phyloP scores from a whole-genome alignment of 1,284 basidiomycete species.

The Abortiporus biennis region DNA sequence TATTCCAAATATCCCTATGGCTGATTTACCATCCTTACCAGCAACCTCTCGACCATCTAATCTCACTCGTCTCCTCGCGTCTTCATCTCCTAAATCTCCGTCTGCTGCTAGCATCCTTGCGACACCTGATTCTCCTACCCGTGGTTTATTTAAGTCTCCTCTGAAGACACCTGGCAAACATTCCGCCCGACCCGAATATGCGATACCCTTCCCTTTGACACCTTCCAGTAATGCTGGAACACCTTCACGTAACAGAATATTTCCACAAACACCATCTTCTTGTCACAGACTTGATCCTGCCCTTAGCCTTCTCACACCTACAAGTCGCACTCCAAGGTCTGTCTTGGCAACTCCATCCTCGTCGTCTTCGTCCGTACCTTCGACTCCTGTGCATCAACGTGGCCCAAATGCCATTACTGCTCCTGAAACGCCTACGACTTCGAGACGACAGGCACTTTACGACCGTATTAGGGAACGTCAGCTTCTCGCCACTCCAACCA shows the following conservation, averaged over 20 bases:
- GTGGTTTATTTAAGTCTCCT: slow-evolving; percentile 20
- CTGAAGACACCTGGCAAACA: slow-evolving; percentile 42
- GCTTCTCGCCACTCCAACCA: slow-evolving; percentile 58
- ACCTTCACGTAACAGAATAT: slow-evolving; percentile 36
- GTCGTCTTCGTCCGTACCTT: slow-evolving; percentile 40
- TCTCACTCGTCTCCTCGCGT: slow-evolving; percentile 62
- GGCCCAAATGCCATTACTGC: slow-evolving; percentile 46
- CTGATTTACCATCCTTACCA: slow-evolving; percentile 56
- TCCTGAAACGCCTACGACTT: slow-evolving; percentile 63
- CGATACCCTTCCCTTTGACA: slow-evolving; percentile 46
- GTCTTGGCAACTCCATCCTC: slow-evolving; percentile 10
- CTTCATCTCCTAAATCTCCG: slow-evolving; percentile 59
- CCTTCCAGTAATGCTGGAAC: slow-evolving; percentile 31
- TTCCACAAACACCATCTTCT: slow-evolving; percentile 33
- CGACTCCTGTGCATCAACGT: slow-evolving; percentile 59
- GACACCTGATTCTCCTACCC: slow-evolving; percentile 32
- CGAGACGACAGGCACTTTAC: slow-evolving; percentile 69
- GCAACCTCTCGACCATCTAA: slow-evolving; percentile 50
- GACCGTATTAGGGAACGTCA: slow-evolving; percentile 72
- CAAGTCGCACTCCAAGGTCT: slow-evolving; percentile 20
- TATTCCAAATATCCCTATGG: slow-evolving; percentile 56
- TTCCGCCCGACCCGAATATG: slow-evolving; percentile 31
- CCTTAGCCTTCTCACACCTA: slow-evolving; percentile 23
- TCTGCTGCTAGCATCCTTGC: slow-evolving; percentile 34
- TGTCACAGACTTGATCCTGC: slow-evolving; percentile 26